Base-by-base conservation (phyloP, 331 rosid genomes). In the Arachis monticola region DNA sequence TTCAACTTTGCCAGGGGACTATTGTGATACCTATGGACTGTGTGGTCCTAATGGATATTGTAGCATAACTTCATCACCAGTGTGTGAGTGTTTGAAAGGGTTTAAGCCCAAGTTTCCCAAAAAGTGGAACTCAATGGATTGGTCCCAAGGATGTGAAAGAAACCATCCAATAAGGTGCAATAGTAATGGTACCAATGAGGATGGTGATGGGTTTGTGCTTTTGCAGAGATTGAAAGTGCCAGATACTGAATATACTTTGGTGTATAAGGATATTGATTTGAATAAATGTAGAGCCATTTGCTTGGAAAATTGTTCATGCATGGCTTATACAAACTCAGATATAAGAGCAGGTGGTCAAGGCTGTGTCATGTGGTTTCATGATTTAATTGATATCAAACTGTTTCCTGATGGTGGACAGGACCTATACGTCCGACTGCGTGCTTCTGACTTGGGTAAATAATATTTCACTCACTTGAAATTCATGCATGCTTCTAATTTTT, bases 11-110 rank as follows among this genome's bases (percentile, higher is more conserved):
- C 92, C 90, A 4, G 62, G 27, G 50, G 88, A 88, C 40, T 31
- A 45, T 1, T 91, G 90, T 48, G 93, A 85, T 5, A 3, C 0
- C 0, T 88, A 91, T 67, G 69, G 64, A 3, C 1, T 72, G 1
- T 88, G 90, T 67, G 92, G 93, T 4, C 73, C 75, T 5, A 73
- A 87, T 56, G 84, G 82, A 52, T 69, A 52, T 8, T 91, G 92
- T 52, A 48, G 31, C 31, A 58, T 7, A 1, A 76, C 45, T 50
- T 64, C 68, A 6, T 53, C 70, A 72, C 89, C 97, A 0, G 30
- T 66, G 5, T 91, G 94, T 8, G 70, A 75, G 5, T 91, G 94
- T 11, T 51, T 88, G 10, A 38, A 55, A 31, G 93, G 93, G 51
- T 91, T 83, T 55, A 27, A 8, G 8, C 85, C 88, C 0, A 81